Conservation (phyloP, 768 basidiomycete species). For the Amanita thiersii region DNA sequence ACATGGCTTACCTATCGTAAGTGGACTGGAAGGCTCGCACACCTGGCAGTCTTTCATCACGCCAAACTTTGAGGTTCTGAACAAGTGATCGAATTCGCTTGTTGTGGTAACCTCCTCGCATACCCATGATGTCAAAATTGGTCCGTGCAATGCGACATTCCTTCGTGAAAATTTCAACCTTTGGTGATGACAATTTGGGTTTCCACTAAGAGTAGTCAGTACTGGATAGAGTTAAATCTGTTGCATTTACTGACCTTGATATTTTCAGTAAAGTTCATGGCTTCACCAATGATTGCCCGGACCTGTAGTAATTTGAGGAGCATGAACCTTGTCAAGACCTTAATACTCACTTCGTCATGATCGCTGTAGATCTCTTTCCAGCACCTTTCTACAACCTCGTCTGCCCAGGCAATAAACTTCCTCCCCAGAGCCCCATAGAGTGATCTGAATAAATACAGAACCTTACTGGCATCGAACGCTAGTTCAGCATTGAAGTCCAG, state of each 20-base stretch:
- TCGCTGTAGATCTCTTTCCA: constrained; percentile 70
- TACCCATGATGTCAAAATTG: constrained; percentile 70
- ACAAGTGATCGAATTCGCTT: constrained; percentile 54
- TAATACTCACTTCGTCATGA: constrained; percentile 61
- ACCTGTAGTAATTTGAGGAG: constrained; percentile 34
- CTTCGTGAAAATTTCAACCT: constrained; percentile 52
- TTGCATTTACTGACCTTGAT: constrained; percentile 44
- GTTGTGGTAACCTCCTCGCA: constrained; percentile 55
- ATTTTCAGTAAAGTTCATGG: constrained; percentile 64
- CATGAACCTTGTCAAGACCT: constrained; percentile 1
- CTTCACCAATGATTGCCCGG: constrained; percentile 66
- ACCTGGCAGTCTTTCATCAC: constrained; percentile 62
- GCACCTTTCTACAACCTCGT: constrained; percentile 54
- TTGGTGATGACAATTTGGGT: constrained; percentile 54
- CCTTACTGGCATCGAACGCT: constrained; percentile 72
- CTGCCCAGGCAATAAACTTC: constrained; percentile 76
- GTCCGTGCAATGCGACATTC: constrained; percentile 52
- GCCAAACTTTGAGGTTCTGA: constrained; percentile 58
- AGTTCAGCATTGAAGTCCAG: constrained; percentile 79
- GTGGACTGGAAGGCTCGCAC: constrained; percentile 75
- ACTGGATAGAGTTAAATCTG: not conserved
- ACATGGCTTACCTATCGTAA: constrained; percentile 59
- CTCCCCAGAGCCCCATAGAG: constrained; percentile 71
- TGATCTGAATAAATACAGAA: constrained; percentile 57
- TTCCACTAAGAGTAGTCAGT: constrained; percentile 38